Base-by-base conservation (phyloP, 768 basidiomycete genomes). In the Clitopilus hobsonii region DNA sequence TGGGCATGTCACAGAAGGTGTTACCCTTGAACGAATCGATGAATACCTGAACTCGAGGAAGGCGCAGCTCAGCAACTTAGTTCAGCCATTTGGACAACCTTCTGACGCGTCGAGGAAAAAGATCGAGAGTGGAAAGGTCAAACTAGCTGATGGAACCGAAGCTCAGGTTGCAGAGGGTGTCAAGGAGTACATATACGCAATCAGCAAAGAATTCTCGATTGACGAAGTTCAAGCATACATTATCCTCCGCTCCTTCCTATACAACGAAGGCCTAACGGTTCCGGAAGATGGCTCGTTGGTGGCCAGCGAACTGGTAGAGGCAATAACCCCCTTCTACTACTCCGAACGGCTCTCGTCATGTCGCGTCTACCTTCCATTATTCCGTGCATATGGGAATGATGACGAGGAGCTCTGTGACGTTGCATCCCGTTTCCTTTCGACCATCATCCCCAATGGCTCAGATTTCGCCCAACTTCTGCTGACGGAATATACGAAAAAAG, bases 191-290 rank as follows among this genome's bases (percentile, higher is more conserved):
- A 77, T 87, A 49, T 72, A 81, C 57, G 84, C 87, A 49, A 81
- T 97, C 60, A 91, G 92, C 70, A 67, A 76, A 38, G 78, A 77
- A 56, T 86, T 92, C 66, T 74, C 82, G 25, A 84, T 96, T 22
- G 91, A 95, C 70, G 83, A 95, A 62, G 74, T 93, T 1, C 83
- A 88, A n/a, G 85, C 91, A 0, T 76, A 89, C 38, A 71, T 87
- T 3, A 77, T 95, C 5, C 72, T 92, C 20, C 83, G 87, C 11
- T 86, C 89, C 0, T 94, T 89, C 63, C 72, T 90, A 7, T 87
- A 88, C 70, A 88, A 92, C 65, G 81, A 86, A 65, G 89, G 88
- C 3, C 73, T 89, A 6, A 65, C 80, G 10, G 69, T 66, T 20
- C 71, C 79, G 0, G 76, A 74, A 41, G 67, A 76, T 29, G 69